Base-by-base conservation (phyloP, 2,329 filamentous ascomycete genomes). In the Trichoderma simmonsii region DNA sequence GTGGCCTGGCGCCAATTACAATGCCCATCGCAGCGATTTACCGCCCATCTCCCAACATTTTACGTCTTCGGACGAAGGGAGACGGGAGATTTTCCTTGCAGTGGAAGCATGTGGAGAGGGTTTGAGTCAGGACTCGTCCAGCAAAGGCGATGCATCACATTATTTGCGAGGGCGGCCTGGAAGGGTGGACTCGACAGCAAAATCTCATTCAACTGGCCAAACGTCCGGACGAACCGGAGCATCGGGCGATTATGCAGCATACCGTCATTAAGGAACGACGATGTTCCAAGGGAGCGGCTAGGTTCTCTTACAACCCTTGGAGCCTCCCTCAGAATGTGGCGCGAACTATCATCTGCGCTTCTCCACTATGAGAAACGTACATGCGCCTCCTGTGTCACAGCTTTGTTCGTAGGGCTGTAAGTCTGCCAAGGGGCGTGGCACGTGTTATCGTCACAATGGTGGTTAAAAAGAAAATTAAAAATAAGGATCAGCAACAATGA, bases 311-410 rank as follows among this genome's bases (percentile, higher is more conserved):
- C 26, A 34, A 26, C 14, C 24, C 65, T 43, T 21, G 56, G 56
- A 34, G 56, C 56, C 36, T 48, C 26, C 56, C 36, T 48, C 26
- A 61, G 56, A 61, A 43, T 60, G 66, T 69, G 66, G 66, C 66
- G 66, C 66, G 56, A 61, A 69, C 66, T 34, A 69, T 51, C 59
- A 24, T 69, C 59, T 69, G 28, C 56, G 14, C 56, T 69, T 69
- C 56, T 43, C 66, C 66, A 61, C 66, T 32, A 60, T 7, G 18
- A 61, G 56, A 51, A 69, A 51, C 66, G 28, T 48, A 36, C 18
- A 21, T 59, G 34, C 66, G 56, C 66, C 66, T 69, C 66, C 66
- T 69, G 54, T 69, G 66, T 69, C 56, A 69, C 36, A 69, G 66
- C 36, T 60, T n/a, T 18, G 54, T 26, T 8, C 24, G 32, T 69